A percentile compares a stretch with the other conserved stretches of the same genome.
Evolutionary conservation across 495 filamentous ascomycete species (phyloP).

Genomic region (Pseudoneurospora amorphoporcata): DNA sequence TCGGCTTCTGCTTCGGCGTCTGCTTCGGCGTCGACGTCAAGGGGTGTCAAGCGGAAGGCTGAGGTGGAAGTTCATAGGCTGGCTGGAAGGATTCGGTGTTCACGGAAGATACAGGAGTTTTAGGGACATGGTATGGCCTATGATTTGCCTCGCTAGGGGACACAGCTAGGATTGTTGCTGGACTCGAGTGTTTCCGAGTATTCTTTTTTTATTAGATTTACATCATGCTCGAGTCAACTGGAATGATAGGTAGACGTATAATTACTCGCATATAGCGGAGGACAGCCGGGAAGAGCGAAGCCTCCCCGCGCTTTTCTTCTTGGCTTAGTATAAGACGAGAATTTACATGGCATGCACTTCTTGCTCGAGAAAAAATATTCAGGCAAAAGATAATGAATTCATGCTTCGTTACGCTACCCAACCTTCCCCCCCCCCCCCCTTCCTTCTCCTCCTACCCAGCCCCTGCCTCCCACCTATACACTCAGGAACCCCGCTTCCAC

Average conservation of each 20-base stretch:
- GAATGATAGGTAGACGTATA: no score
- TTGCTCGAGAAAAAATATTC: not conserved
- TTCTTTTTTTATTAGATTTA: not conserved
- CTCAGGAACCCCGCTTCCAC: not conserved
- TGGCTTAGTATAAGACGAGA: not conserved
- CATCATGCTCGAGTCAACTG: no score
- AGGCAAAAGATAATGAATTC: not conserved
- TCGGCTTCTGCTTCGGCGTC: not conserved
- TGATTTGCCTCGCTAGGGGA: not conserved
- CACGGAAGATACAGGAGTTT: not conserved
- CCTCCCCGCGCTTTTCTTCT: not conserved
- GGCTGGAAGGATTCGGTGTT: not conserved
- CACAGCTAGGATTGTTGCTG: no score
- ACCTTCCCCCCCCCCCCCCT: no score
- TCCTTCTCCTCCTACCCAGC: no score
- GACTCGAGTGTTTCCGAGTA: not conserved
- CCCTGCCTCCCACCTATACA: no score
- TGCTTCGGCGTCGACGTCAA: not conserved
- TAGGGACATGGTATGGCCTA: not conserved
- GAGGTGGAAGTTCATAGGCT: not conserved
- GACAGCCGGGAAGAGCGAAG: no score
- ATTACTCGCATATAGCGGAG: no score
- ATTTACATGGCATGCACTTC: not conserved
- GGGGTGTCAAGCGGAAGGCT: not conserved
- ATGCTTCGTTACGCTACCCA: not conserved